These are phyloP conservation scores for Fusarium cicatricum DNA, from an alignment of 2,329 filamentous ascomycete genomes.

Conservation along the genomic window DNA sequence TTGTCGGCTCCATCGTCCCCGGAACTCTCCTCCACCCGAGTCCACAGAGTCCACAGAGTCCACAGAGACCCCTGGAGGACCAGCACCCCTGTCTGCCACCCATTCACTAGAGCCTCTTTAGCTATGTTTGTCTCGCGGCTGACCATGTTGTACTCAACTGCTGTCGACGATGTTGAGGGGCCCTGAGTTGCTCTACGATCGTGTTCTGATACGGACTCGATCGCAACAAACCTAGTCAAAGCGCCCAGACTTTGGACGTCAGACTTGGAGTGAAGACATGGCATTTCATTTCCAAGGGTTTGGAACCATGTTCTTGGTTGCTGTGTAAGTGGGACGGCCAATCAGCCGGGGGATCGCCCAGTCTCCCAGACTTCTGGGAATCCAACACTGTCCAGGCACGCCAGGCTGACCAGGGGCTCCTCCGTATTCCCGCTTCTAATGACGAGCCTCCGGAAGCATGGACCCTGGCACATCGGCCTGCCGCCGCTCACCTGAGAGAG, in stretches of 20 bases:
- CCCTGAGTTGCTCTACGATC: neutral
- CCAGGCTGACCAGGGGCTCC: constrained; percentile 13
- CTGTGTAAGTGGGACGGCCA: constrained; percentile 25
- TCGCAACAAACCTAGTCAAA: neutral
- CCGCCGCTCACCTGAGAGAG: constrained; percentile 5
- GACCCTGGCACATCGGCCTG: neutral
- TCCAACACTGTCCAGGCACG: constrained; percentile 1
- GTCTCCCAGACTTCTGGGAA: constrained; percentile 33
- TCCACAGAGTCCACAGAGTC: constrained; percentile 6
- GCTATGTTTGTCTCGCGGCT: constrained; percentile 8
- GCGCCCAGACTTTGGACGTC: neutral
- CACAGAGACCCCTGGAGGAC: constrained; percentile 35
- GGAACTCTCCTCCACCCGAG: constrained; percentile 23
- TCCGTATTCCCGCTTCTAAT: constrained; percentile 15
- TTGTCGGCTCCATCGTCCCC: constrained; percentile 29
- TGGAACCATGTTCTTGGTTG: constrained; percentile 32
- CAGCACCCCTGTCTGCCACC: constrained; percentile 38
- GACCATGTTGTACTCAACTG: constrained; percentile 8
- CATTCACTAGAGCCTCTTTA: constrained; percentile 4
- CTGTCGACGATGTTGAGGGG: constrained; percentile 1
- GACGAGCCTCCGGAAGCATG: constrained; percentile 4
- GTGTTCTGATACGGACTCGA: neutral
- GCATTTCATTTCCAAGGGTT: constrained; percentile 17
- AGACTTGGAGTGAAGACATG: constrained; percentile 20
- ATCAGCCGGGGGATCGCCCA: constrained; percentile 33